phyloP scores from a whole-genome alignment of 2,329 filamentous ascomycete genomes.

The Neofusicoccum ribis region DNA sequence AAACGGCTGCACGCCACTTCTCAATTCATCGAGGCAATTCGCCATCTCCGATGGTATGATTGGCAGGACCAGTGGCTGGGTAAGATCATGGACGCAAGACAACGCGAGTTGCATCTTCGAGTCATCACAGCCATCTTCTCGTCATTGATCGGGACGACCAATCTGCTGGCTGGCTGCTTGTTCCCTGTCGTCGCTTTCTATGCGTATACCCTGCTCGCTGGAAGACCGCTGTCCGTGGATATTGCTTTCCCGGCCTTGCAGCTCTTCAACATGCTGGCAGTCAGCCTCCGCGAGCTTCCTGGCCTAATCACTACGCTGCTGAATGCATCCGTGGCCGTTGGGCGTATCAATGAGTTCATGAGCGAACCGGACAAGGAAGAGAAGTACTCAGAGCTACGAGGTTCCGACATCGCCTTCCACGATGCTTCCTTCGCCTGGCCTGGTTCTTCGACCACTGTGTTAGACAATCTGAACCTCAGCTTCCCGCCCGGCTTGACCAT shows the following conservation, averaged over 20 bases:
- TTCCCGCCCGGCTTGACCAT: slow-evolving; percentile 61
- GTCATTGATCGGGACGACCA: slow-evolving; percentile 66
- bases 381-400: slow-evolving; percentile 39
- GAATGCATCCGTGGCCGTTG: slow-evolving; percentile 80
- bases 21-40: slow-evolving; percentile 83
- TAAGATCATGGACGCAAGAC: slow-evolving; percentile 66
- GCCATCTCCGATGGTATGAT: slow-evolving; percentile 78
- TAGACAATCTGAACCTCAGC: slow-evolving; percentile 54
- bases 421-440: slow-evolving; percentile 79
- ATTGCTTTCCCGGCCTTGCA: slow-evolving; percentile 85
- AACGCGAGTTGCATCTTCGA: slow-evolving; percentile 65
- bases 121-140: slow-evolving; percentile 65
- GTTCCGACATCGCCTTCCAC: slow-evolving; percentile 53
- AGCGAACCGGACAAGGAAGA: slow-evolving; percentile 74
- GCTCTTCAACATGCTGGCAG: slow-evolving; percentile 74
- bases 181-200: slow-evolving; percentile 82
- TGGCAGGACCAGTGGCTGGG: slow-evolving; percentile 77
- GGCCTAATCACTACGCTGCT: slow-evolving; percentile 72
- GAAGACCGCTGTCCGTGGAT: slow-evolving; percentile 70
- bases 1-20: slow-evolving; percentile 75
- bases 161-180: slow-evolving; percentile 68
- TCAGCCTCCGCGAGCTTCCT: slow-evolving; percentile 72
- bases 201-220: slow-evolving; percentile 73
- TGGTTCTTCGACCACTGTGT: slow-evolving; percentile 58
- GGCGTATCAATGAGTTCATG: slow-evolving; percentile 85